phyloP scores from a whole-genome alignment of 2,329 filamentous ascomycete species.

The Penicillium fuscoglaucum region DNA sequence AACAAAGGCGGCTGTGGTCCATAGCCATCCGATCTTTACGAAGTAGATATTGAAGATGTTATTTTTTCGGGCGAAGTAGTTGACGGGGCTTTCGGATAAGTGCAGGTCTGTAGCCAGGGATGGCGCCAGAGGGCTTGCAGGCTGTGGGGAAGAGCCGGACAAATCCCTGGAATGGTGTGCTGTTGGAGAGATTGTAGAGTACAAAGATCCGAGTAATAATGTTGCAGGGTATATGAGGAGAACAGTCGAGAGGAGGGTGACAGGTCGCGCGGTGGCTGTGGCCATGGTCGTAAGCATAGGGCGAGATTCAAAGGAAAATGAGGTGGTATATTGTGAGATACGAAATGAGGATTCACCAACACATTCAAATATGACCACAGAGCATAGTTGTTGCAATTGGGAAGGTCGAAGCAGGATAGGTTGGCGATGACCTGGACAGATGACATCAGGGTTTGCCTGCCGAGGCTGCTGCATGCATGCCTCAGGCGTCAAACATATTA shows the following conservation, averaged over 20 bases:
- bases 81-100: conserved; percentile 35
- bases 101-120: conserved; percentile 34
- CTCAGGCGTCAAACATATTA: conserved; percentile 1
- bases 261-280: conserved; percentile 16
- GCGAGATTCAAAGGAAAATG: neutral
- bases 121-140: conserved; percentile 54
- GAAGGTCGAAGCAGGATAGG: conserved; percentile 6
- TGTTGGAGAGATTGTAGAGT: conserved; percentile 73
- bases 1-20: conserved; percentile 75
- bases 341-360: neutral
- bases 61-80: conserved; percentile 89
- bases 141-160: conserved; percentile 42
- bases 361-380: neutral
- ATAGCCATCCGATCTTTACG: conserved; percentile 93
- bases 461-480: conserved; percentile 5
- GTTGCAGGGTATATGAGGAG: conserved; percentile 74
- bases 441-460: conserved; percentile 15
- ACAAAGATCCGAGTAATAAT: conserved; percentile 78
- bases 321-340: neutral
- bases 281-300: conserved; percentile 16
- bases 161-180: conserved; percentile 49
- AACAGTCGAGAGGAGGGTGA: conserved; percentile 57
- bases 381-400: conserved; percentile 9
- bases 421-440: conserved; percentile 6
- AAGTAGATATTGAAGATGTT: conserved; percentile 93